These are phyloP conservation scores for Solanum arcanum DNA, from an alignment of 257 asterid species.

Conservation along the genomic window DNA sequence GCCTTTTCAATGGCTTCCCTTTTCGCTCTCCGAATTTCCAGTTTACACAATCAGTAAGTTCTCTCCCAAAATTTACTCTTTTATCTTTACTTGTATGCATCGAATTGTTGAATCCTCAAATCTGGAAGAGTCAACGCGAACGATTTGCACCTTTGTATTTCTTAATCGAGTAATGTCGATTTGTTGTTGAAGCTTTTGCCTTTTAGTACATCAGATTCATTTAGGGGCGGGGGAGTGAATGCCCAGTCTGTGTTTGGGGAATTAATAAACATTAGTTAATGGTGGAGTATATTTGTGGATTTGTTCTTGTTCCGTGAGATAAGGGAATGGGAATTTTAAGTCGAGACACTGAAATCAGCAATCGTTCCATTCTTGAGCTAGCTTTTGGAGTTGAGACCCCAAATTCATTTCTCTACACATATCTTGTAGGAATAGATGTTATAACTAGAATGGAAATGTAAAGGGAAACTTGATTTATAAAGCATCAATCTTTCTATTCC, in stretches of 20 bases:
- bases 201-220: not conserved
- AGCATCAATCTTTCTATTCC: not conserved
- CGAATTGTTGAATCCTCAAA: not conserved
- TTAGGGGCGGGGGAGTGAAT: not conserved
- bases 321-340: not conserved
- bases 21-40: slow-evolving; percentile 26
- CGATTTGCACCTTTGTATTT: not conserved
- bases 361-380: not conserved
- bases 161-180: not conserved
- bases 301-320: not conserved
- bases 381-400: not conserved
- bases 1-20: slow-evolving; percentile 42
- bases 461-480: not conserved
- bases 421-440: not conserved
- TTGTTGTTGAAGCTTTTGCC: not conserved
- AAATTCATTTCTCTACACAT: not conserved
- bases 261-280: not conserved
- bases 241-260: not conserved
- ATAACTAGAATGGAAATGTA: not conserved
- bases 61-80: not conserved
- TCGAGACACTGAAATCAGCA: not conserved
- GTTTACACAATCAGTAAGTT: slow-evolving; percentile 31
- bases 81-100: not conserved
- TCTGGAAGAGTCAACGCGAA: not conserved
- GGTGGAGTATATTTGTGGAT: not conserved